These are phyloP conservation scores for Anthoceros angustus DNA, from an alignment of 225 moss, liverwort and hornwort species.

Conservation along the genomic window DNA sequence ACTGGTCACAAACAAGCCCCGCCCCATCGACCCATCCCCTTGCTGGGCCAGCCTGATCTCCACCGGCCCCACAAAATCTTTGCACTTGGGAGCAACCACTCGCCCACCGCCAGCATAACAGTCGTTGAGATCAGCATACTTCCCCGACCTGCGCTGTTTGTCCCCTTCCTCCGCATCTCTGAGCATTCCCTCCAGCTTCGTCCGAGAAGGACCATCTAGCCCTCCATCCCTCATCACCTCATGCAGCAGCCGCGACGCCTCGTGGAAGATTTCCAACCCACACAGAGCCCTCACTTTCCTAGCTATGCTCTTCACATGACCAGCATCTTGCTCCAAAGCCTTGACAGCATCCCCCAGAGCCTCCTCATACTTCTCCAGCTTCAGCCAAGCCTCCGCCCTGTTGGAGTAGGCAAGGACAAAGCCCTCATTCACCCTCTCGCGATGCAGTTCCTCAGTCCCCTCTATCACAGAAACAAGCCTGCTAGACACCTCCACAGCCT, in stretches of 20 bases:
- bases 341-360: conserved; percentile 21
- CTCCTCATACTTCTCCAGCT: conserved; percentile 13
- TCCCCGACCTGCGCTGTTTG: conserved; percentile 17
- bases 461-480: conserved; percentile 6
- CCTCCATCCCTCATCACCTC: background rate
- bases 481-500: conserved; percentile 12
- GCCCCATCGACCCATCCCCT: conserved; percentile 19
- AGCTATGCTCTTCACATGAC: conserved; percentile 20
- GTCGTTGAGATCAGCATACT: conserved; percentile 15
- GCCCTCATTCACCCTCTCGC: conserved; percentile 4
- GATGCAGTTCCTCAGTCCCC: background rate
- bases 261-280: conserved; percentile 12
- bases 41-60: conserved; percentile 32
- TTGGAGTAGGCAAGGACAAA: conserved; percentile 20
- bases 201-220: background rate
- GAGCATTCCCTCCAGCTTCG: conserved; percentile 6
- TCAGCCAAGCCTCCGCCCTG: conserved; percentile 22
- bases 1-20: conserved; percentile 58
- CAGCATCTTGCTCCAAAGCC: conserved; percentile 16
- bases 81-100: conserved; percentile 36
- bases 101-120: conserved; percentile 28
- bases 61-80: conserved; percentile 57
- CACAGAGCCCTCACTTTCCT: conserved; percentile 16
- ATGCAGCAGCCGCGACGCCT: conserved; percentile 13
- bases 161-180: conserved; percentile 15